Percentiles rank a stretch among this genome's conserved stretches.
Evolutionary conservation across 352 stramenopile species (phyloP).

Genomic region (Globisporangium middletonii): DNA sequence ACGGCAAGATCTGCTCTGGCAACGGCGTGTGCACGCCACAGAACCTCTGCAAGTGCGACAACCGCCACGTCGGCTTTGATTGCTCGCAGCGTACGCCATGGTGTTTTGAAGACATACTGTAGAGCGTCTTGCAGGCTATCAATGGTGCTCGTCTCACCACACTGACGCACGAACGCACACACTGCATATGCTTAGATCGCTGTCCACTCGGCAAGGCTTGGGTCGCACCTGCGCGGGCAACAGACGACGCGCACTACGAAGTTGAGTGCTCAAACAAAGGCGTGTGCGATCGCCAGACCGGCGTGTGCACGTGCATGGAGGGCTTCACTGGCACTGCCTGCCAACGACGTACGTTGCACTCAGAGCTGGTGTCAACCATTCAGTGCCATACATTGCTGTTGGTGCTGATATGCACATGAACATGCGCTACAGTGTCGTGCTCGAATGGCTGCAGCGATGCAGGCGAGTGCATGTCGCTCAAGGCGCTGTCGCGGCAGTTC

Average conservation of each 20-base stretch:
- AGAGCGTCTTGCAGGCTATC: too few relatives aligned
- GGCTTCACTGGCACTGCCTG: conserved; percentile 69
- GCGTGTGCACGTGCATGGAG: conserved; percentile 52
- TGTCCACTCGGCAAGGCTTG: conserved; percentile 53
- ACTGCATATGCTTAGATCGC: conserved; percentile 15
- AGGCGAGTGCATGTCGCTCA: conserved; percentile 65
- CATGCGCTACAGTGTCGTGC: conserved; percentile 40
- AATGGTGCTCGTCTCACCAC: not conserved
- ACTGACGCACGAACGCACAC: not conserved
- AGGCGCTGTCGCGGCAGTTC: conserved; percentile 37
- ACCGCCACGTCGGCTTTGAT: conserved; percentile 45
- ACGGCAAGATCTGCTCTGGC: conserved; percentile 52
- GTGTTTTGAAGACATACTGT: too few relatives aligned
- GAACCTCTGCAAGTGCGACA: conserved; percentile 54
- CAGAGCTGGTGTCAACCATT: conserved; percentile 10
- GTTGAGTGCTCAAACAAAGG: conserved; percentile 79
- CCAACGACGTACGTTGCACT: conserved; percentile 40
- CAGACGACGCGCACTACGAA: conserved; percentile 51
- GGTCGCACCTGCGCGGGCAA: conserved; percentile 42
- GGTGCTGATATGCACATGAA: not conserved
- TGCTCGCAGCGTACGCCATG: conserved; percentile 48
- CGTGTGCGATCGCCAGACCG: conserved; percentile 42
- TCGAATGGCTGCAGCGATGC: conserved; percentile 29
- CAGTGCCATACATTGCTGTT: not conserved
- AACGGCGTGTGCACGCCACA: conserved; percentile 37